Evolutionary conservation across 2,329 filamentous ascomycete genomes (phyloP).

Genomic region (Corynespora cassiicola): DNA sequence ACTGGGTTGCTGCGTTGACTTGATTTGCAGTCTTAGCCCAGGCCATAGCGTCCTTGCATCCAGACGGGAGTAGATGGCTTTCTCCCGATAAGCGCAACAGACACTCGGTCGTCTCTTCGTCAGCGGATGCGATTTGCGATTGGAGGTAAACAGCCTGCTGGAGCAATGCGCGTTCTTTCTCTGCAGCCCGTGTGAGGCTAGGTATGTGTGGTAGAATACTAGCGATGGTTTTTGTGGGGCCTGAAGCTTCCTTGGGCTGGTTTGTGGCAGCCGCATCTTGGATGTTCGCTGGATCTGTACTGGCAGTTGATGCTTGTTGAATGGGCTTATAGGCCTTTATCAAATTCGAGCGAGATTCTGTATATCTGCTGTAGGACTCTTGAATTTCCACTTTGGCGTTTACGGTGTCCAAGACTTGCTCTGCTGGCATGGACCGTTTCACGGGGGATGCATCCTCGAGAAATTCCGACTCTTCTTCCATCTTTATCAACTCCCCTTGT

Average conservation of each 20-base stretch:
- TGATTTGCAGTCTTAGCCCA: conserved; percentile 34
- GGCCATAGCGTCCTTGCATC: conserved; percentile 27
- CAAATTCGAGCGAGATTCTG: conserved; percentile 24
- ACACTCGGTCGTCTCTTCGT: conserved; percentile 34
- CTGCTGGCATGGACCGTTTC: conserved; percentile 22
- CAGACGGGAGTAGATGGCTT: conserved; percentile 46
- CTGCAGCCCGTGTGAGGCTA: conserved; percentile 27
- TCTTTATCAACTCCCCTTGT: conserved; percentile 55
- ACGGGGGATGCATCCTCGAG: conserved; percentile 41
- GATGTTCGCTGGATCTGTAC: too few relatives aligned
- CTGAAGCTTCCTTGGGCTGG: background rate
- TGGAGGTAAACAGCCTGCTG: conserved; percentile 44
- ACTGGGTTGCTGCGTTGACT: conserved; percentile 23
- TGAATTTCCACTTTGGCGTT: conserved; percentile 33
- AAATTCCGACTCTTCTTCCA: conserved; percentile 44
- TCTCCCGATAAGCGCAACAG: conserved; percentile 44
- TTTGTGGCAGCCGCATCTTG: background rate
- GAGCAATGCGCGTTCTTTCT: conserved; percentile 37
- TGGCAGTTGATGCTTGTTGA: conserved; percentile 12
- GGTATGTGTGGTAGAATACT: conserved; percentile 39
- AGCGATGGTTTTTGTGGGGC: conserved; percentile 17
- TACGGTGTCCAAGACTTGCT: conserved; percentile 15
- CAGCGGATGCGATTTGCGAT: conserved; percentile 34
- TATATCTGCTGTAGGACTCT: conserved; percentile 40
- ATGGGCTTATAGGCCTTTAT: conserved; percentile 29